Conservation (phyloP, 2,329 filamentous ascomycete species). For the Lachnellula suecica region DNA sequence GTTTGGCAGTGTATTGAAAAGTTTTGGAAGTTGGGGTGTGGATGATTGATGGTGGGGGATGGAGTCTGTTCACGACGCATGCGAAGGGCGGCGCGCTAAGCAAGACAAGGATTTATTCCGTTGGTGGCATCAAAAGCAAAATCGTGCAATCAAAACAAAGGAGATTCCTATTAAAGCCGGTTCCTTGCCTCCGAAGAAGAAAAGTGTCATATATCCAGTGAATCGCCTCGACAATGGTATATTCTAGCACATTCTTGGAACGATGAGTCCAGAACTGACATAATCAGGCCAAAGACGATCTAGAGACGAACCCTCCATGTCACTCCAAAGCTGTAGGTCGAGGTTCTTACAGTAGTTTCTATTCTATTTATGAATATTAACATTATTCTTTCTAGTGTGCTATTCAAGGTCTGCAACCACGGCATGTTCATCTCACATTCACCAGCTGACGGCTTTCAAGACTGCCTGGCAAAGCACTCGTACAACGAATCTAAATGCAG, state of each 20-base stretch:
- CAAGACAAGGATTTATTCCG: not conserved
- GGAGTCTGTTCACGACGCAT: too few species aligned
- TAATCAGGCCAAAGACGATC: conserved; percentile 61
- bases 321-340: conserved; percentile 76
- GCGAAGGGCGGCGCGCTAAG: not conserved
- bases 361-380: not conserved
- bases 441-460: conserved; percentile 43
- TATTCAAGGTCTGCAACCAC: conserved; percentile 71
- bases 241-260: not conserved
- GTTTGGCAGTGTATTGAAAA: not conserved
- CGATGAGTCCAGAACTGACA: not conserved
- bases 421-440: not conserved
- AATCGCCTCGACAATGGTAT: not conserved
- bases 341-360: not conserved
- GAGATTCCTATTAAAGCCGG: not conserved
- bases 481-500: conserved; percentile 87
- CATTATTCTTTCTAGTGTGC: conserved; percentile 70
- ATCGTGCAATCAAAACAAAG: not conserved
- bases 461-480: conserved; percentile 79
- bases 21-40: not conserved
- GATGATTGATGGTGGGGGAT: not conserved
- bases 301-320: conserved; percentile 75
- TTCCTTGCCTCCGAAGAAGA: not conserved
- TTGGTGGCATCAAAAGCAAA: not conserved
- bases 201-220: not conserved